Evolutionary conservation across 139 green algal genomes (phyloP).

Genomic region (Closterium sp.): DNA sequence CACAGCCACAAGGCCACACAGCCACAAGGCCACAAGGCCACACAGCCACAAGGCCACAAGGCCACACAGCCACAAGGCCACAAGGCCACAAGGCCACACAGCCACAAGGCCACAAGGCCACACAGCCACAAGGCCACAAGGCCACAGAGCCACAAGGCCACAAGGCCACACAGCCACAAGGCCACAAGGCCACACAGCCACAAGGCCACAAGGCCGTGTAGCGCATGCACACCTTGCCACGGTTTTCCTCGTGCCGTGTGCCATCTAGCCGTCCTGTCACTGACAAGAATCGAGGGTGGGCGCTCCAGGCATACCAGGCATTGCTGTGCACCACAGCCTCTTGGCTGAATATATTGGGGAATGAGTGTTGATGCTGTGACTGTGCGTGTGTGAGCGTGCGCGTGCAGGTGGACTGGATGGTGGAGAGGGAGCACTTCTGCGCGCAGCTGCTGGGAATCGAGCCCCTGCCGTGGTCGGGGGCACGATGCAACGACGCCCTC

Average conservation of each 20-base stretch:
- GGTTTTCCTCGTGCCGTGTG: too few species aligned
- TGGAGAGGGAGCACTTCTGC: not conserved
- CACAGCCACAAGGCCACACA: not conserved
- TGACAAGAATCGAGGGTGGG: too few species aligned
- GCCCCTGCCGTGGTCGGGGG: not conserved
- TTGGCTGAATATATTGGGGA: not conserved
- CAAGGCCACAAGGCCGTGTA: not conserved
- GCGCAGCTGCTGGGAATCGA: not conserved
- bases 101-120: not conserved
- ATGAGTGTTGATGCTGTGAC: not conserved
- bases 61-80: not conserved
- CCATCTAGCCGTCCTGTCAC: too few species aligned
- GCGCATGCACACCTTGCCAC: not conserved
- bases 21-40: too few species aligned
- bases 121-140: not conserved
- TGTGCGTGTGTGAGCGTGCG: not conserved
- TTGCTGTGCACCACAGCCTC: too few species aligned
- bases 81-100: not conserved
- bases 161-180: not conserved
- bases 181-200: not conserved
- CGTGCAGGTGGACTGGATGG: not conserved
- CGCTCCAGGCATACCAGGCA: too few species aligned
- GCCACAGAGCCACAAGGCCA: too few species aligned
- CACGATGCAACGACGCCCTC: not conserved
- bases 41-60: not conserved